Conservation (phyloP, 441 rosid genomes). For the Rhodomyrtus psidioides region DNA sequence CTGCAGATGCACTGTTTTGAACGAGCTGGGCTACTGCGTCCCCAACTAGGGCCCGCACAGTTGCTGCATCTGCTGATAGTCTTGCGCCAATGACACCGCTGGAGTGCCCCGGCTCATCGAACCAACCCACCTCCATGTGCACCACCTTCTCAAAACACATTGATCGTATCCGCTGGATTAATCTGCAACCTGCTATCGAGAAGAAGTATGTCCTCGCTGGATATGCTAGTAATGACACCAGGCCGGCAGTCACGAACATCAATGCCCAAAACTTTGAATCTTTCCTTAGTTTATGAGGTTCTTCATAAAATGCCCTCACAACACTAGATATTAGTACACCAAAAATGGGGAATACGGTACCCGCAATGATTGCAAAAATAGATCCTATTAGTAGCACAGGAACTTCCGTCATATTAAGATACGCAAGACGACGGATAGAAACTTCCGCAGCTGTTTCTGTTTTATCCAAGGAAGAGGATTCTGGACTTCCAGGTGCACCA, state of each 20-base stretch:
- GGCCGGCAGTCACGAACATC: neutral
- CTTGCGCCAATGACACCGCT: conserved; percentile 9
- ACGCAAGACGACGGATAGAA: neutral
- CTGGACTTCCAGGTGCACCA: neutral
- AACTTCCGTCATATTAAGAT: conserved; percentile 6
- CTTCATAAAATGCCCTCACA: conserved; percentile 5
- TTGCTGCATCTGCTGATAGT: conserved; percentile 8
- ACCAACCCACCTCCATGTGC: conserved; percentile 14
- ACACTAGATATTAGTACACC: conserved; percentile 4
- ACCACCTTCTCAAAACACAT: conserved; percentile 15
- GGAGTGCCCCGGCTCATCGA: conserved; percentile 9
- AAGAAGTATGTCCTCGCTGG: conserved; percentile 8
- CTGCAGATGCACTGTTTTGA: conserved; percentile 6
- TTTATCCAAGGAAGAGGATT: neutral
- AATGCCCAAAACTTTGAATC: conserved; percentile 10
- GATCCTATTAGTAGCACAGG: conserved; percentile 3
- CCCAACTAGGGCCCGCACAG: conserved; percentile 12
- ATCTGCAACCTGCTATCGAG: conserved; percentile 5
- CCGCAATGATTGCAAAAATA: conserved; percentile 1
- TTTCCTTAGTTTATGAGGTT: conserved; percentile 3
- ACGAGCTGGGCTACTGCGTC: conserved; percentile 12
- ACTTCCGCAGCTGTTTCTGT: neutral
- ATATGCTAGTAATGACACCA: neutral
- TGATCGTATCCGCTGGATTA: conserved; percentile 11
- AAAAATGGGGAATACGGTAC: conserved; percentile 3